A percentile compares a stretch with the other conserved stretches of the same genome.
Conservation (phyloP, 305 asterid genomes). For the Fraxinus dipetala region DNA sequence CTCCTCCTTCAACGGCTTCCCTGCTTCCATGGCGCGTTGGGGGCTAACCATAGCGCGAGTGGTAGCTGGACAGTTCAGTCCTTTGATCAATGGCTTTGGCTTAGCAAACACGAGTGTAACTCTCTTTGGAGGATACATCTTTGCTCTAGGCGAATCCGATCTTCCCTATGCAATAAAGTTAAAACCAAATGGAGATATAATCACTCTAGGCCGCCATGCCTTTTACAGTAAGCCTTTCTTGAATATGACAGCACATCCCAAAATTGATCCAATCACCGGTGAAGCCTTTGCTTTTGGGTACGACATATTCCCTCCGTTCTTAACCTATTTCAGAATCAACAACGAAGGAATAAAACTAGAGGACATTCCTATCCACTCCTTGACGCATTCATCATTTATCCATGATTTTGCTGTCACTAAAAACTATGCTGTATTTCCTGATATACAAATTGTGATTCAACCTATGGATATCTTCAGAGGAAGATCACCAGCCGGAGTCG, state of each 20-base stretch:
- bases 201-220: conserved; percentile 51
- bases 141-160: conserved; percentile 51
- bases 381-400: conserved; percentile 25
- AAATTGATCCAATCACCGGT: conserved; percentile 42
- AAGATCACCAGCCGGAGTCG: conserved; percentile 26
- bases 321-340: conserved; percentile 36
- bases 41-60: conserved; percentile 30
- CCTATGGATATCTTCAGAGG: conserved; percentile 38
- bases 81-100: conserved; percentile 40
- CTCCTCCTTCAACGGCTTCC: conserved; percentile 36
- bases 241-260: conserved; percentile 72
- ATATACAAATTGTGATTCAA: conserved; percentile 39
- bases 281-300: conserved; percentile 53
- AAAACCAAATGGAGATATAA: conserved; percentile 42
- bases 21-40: conserved; percentile 28
- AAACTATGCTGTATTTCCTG: conserved; percentile 38
- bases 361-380: conserved; percentile 44
- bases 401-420: conserved; percentile 58
- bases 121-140: conserved; percentile 40
- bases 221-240: conserved; percentile 22
- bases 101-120: conserved; percentile 56
- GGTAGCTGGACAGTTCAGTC: conserved; percentile 39
- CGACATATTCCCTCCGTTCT: conserved; percentile 39
- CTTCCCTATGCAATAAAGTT: conserved; percentile 50
- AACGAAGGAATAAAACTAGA: conserved; percentile 31